Evolutionary conservation across 176 grass and related monocot genomes (phyloP), one percentile per base, ranked within the genome.

Genomic region (Chloris gayana): DNA sequence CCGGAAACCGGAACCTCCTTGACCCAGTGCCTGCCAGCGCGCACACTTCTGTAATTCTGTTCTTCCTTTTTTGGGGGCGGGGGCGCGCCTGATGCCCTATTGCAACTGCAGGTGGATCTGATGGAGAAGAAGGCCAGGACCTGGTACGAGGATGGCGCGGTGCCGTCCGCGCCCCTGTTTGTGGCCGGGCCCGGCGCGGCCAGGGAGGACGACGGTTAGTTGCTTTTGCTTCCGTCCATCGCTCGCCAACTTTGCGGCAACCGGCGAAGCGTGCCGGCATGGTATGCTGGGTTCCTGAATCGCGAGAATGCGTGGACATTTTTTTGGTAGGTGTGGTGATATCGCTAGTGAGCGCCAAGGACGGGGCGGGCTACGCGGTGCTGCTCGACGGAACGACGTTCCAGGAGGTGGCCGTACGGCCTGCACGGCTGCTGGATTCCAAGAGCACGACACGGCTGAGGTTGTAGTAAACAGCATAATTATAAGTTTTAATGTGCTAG

Each of bases 401-500:
- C 80, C 49, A 89, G 67, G 96, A 98, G 84, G 22, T 98, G 6
- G 92, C 92, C 15, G 25, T 98, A 98, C 77, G 96, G 96, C 1
- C 57, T 98, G 86, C 96, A 98, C 81, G 91, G 96, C 11, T 98
- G 96, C 62, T 98, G 96, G 96, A 82, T 98, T 76, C 92, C 96
- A 19, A 91, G 88, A 54, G 6, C 18, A 4, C 22, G 51, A 54
- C n/a, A n/a, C n/a, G n/a, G n/a, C n/a, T n/a, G n/a, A n/a, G n/a
- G n/a, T n/a, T n/a, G n/a, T n/a, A n/a, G n/a, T n/a, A n/a, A n/a
- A n/a, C n/a, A n/a, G n/a, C n/a, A n/a, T n/a, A n/a, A n/a, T n/a
- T n/a, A n/a, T n/a, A n/a, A n/a, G n/a, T n/a, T n/a, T n/a, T 37
- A 37, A 3, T 37, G 35, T 37, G 6, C 35, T 37, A 37, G 6